phyloP scores from a whole-genome alignment of 2,329 filamentous ascomycete species.

The Pseudocercospora cruenta region DNA sequence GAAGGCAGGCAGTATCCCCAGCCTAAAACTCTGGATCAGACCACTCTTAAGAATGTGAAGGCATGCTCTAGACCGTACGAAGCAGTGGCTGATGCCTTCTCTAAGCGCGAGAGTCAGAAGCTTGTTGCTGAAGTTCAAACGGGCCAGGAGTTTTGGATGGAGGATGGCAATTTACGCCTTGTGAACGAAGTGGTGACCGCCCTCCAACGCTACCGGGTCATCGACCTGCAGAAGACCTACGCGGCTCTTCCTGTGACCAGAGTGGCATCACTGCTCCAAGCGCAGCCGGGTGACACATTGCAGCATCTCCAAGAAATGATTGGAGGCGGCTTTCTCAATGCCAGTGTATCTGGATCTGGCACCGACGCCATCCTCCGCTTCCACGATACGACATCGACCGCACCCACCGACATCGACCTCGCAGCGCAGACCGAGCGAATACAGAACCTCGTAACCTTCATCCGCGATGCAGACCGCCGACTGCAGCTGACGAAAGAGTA shows the following conservation, averaged over 20 bases:
- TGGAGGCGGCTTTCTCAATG: conserved; percentile 53
- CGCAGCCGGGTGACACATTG: conserved; percentile 55
- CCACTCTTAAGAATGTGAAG: conserved; percentile 61
- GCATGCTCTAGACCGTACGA: conserved; percentile 70
- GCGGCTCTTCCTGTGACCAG: conserved; percentile 61
- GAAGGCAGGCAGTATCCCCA: conserved; percentile 62
- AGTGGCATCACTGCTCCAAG: conserved; percentile 56
- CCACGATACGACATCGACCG: conserved; percentile 35
- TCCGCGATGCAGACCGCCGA: conserved; percentile 59
- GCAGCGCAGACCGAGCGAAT: conserved; percentile 55
- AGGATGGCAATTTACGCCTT: conserved; percentile 71
- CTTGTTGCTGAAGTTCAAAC: conserved; percentile 67
- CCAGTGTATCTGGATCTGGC: conserved; percentile 51
- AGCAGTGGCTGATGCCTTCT: conserved; percentile 70
- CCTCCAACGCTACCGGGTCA: conserved; percentile 75
- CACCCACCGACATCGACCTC: conserved; percentile 42
- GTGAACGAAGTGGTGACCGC: conserved; percentile 69
- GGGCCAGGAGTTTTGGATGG: conserved; percentile 57
- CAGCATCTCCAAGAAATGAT: conserved; percentile 60
- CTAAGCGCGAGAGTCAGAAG: conserved; percentile 58
- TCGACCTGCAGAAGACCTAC: conserved; percentile 74
- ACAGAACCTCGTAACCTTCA: conserved; percentile 53
- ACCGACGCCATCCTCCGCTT: conserved; percentile 57
- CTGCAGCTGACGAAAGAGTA: conserved; percentile 63
- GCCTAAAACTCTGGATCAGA: conserved; percentile 60